These are phyloP conservation scores for Colletotrichum caudatum DNA, from an alignment of 2,329 filamentous ascomycete genomes.

Conservation along the genomic window DNA sequence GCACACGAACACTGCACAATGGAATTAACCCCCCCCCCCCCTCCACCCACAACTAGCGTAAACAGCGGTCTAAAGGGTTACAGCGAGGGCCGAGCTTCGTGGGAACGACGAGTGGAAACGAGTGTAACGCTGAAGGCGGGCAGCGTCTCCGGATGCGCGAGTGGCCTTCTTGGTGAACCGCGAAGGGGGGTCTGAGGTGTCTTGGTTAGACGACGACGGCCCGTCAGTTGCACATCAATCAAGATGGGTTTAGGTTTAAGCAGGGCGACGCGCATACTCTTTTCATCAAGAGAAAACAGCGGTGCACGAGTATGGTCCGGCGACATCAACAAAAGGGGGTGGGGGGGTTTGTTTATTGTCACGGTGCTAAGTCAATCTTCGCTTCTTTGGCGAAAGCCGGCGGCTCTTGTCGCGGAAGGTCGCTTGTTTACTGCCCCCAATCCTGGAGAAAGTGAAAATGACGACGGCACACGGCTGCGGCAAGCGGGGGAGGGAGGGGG, in stretches of 20 bases:
- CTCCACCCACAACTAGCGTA: constrained; percentile 5
- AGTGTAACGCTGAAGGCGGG: constrained; percentile 39
- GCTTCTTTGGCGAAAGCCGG: constrained; percentile 35
- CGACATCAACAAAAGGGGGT: constrained; percentile 1
- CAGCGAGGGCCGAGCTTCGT: constrained; percentile 31
- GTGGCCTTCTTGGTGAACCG: constrained; percentile 39
- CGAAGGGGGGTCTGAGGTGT: constrained; percentile 22
- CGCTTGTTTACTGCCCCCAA: constrained; percentile 45
- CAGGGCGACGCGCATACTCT: constrained; percentile 22
- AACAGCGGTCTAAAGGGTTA: constrained; percentile 37
- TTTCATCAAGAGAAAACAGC: background rate
- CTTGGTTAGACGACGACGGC: constrained; percentile 24
- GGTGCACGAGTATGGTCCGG: constrained; percentile 11
- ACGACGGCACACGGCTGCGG: constrained; percentile 32
- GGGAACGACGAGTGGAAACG: constrained; percentile 31
- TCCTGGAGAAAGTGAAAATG: constrained; percentile 28
- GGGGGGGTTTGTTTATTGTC: background rate
- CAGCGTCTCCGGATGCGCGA: constrained; percentile 41
- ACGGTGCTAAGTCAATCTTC: background rate
- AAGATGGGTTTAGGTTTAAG: background rate
- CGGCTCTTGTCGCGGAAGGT: constrained; percentile 39
- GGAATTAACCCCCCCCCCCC: background rate
- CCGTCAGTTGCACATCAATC: constrained; percentile 26
- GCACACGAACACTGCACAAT: constrained; percentile 9
- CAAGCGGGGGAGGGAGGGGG: constrained; percentile 30